These are phyloP conservation scores for Globisporangium middletonii DNA, from an alignment of 352 stramenopile genomes.

Conservation along the genomic window DNA sequence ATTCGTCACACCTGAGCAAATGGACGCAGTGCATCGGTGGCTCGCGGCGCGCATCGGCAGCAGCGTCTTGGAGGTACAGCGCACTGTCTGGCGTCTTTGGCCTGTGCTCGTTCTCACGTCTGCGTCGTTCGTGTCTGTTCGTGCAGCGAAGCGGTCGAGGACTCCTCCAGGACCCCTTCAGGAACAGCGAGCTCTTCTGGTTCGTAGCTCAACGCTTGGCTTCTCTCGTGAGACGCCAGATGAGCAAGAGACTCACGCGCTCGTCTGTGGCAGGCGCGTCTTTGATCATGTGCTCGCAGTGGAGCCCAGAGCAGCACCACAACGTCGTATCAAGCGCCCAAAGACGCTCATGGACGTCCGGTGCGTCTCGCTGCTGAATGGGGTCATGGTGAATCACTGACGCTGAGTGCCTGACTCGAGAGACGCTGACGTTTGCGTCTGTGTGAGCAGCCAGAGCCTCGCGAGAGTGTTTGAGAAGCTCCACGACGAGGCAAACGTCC, in stretches of 20 bases:
- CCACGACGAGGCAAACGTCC: not conserved
- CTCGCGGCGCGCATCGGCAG: slow-evolving; percentile 12
- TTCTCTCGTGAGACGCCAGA: not conserved
- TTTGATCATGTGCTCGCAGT: slow-evolving; percentile 1
- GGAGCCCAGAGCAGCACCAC: not conserved
- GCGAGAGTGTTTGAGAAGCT: slow-evolving; percentile 18
- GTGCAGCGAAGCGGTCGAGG: not conserved
- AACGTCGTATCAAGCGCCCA: slow-evolving; percentile 3
- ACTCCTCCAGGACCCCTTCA: slow-evolving; percentile 13
- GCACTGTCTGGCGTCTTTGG: not conserved
- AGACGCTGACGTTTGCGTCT: not conserved
- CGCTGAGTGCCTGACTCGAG: not conserved
- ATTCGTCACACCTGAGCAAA: slow-evolving; percentile 29
- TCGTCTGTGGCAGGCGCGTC: slow-evolving; percentile 1
- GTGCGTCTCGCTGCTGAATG: not conserved
- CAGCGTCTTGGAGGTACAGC: slow-evolving; percentile 8
- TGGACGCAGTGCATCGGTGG: slow-evolving; percentile 16
- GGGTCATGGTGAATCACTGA: not conserved
- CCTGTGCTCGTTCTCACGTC: not conserved
- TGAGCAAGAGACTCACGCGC: not conserved
- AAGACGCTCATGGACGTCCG: slow-evolving; percentile 12
- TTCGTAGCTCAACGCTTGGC: not conserved
- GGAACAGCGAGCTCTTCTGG: slow-evolving; percentile 16
- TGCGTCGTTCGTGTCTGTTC: not conserved
- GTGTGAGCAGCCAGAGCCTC: slow-evolving; percentile 26